Conservation (phyloP, 148 eudicot species). For the Chenopodium berlandieri region DNA sequence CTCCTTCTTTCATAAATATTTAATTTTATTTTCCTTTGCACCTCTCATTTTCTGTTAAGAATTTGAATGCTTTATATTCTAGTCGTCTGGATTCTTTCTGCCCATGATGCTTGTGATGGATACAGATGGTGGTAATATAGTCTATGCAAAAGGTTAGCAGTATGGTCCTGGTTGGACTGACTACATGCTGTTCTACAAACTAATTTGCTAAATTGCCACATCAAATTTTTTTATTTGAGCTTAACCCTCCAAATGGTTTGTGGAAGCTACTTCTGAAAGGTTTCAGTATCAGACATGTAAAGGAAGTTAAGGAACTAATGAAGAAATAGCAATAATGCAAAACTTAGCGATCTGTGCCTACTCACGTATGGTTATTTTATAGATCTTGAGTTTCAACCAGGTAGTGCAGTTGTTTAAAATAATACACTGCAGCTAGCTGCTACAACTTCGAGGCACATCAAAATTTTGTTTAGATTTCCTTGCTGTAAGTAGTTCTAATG, state of each 20-base stretch:
- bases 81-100: neutral
- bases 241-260: neutral
- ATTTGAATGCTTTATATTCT: neutral
- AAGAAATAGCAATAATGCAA: neutral
- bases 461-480: neutral
- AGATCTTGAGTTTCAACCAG: neutral
- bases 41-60: neutral
- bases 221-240: neutral
- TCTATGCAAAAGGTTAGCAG: neutral
- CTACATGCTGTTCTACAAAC: neutral
- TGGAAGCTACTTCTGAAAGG: neutral
- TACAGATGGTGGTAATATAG: slow-evolving; percentile 15
- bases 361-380: neutral
- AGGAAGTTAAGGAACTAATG: slow-evolving; percentile 7
- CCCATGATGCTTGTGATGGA: slow-evolving; percentile 11
- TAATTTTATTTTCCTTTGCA: neutral
- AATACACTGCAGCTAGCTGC: slow-evolving; percentile 9
- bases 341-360: neutral
- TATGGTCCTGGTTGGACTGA: neutral
- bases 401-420: slow-evolving; percentile 4
- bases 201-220: neutral
- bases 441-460: slow-evolving; percentile 7
- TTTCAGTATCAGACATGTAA: neutral
- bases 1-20: neutral
- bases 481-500: slow-evolving; percentile 14